Conservation (phyloP, 345 rosid genomes). For the Gossypium sturtianum region DNA sequence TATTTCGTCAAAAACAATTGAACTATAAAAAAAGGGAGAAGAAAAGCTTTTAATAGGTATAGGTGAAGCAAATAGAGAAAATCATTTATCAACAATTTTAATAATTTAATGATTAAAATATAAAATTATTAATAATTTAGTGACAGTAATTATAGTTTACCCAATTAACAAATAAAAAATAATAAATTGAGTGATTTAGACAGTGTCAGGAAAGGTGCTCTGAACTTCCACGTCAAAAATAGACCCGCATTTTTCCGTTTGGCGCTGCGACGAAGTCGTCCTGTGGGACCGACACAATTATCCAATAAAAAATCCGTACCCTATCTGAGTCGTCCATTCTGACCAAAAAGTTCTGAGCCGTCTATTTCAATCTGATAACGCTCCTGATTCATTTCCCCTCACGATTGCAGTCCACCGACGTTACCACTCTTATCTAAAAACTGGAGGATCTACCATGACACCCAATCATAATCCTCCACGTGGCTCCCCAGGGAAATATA, state of each 20-base stretch:
- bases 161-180: too few relatives aligned
- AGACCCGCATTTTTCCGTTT: neutral
- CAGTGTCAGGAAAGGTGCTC: too few relatives aligned
- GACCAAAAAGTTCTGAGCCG: neutral
- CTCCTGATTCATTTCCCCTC: neutral
- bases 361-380: neutral
- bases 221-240: neutral
- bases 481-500: neutral
- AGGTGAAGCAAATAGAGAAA: too few relatives aligned
- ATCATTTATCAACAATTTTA: too few relatives aligned
- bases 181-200: too few relatives aligned
- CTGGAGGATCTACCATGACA: neutral
- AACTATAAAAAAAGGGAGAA: too few relatives aligned
- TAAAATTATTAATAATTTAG: too few relatives aligned
- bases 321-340: neutral
- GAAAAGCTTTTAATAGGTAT: accelerated
- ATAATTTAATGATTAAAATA: too few relatives aligned
- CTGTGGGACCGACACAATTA: neutral
- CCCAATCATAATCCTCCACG: conserved; percentile 15
- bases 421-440: neutral
- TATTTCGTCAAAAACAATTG: accelerated
- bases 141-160: too few relatives aligned
- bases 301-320: neutral
- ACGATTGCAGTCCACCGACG: neutral
- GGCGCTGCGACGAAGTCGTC: neutral